Base-by-base conservation (phyloP, 805 yeast species). In the Candida michaelii region DNA sequence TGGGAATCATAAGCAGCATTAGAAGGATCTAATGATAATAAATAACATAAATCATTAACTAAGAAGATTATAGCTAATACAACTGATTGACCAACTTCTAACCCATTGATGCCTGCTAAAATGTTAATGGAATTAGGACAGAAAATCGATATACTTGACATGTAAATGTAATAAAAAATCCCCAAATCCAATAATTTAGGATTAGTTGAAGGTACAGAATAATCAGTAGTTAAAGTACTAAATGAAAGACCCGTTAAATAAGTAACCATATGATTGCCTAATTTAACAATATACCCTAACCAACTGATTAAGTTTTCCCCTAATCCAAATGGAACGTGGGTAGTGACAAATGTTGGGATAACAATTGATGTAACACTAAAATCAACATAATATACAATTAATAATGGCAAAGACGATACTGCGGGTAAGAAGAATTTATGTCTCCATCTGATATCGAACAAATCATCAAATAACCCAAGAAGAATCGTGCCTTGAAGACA, bases 111-210 rank as follows among this genome's bases (percentile, higher is more conserved):
- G 5, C 99, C 99, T 0, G 99, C 99, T 23, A 90, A 69, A 40
- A 93, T 93, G 59, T 93, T 93, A 62, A 93, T 89, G 9, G 97
- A 88, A 60, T 93, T 91, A 17, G 99, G 97, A 55, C 97, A 85
- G 58, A 93, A 93, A 30, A 93, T 91, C 2, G 96, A 84, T 45
- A 93, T 80, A 0, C 95, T 75, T 0, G 85, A 88, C 99, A 93
- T 93, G 67, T 93, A 93, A 11, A 67, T 66, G 60, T 93, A 93
- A 69, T 93, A 93, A 19, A 87, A 63, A 13, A 71, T 59, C 3
- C 97, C 96, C 43, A 93, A 68, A 61, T 93, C 93, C 13, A 93
- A 65, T 35, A 81, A 66, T 43, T 65, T 62, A n/a, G 73, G 73
- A 23, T 62, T 57, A 14, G 58, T 49, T 1, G 70, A 60, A 9